Evolutionary conservation across 116 monocot species (phyloP), one percentile per base, ranked within the genome.

Genomic region (Cymodocea nodosa): DNA sequence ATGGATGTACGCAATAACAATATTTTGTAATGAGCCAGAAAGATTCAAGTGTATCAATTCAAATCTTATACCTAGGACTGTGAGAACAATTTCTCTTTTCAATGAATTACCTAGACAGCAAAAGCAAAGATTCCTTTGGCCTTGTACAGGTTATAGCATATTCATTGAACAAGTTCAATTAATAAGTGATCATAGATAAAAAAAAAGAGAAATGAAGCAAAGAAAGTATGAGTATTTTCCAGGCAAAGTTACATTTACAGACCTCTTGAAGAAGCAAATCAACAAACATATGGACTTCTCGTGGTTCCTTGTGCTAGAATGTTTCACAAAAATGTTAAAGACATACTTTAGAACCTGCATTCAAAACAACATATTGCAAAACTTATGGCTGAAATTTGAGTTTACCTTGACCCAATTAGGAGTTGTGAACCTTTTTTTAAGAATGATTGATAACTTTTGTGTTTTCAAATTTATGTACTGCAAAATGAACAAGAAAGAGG

Each of bases 261-360:
- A 94, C 94, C 90, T 95, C 95, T 72, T 85, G 90, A 68, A 95
- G 81, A 67, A 95, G 85, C 65, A 95, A 71, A 62, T 95, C 90
- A 70, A 90, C 90, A 62, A 87, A 95, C 95, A 95, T 95, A 74
- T 95, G 84, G 65, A 95, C 95, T 84, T 95, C 95, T 65, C 95
- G 75, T 56, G 95, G 95, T 67, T 95, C 95, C 87, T 95, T 95
- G 67, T 95, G 95, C 95, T 95, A 64, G 34, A 18, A 68, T 48
- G 62, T 34, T 53, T 55, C 35, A 18, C n/a, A 22, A 14, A 61
- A 15, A 49, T 23, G 19, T 18, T 24, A 51, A 55, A 65, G 44
- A 34, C 22, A 44, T 65, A n/a, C 39, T 65, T 22, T 16, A 59
- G 52, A 59, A 20, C 23, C 19, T 59, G 23, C 22, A 37, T 44